phyloP scores from a whole-genome alignment of 116 monocot species.

The Phalaenopsis hybrid region DNA sequence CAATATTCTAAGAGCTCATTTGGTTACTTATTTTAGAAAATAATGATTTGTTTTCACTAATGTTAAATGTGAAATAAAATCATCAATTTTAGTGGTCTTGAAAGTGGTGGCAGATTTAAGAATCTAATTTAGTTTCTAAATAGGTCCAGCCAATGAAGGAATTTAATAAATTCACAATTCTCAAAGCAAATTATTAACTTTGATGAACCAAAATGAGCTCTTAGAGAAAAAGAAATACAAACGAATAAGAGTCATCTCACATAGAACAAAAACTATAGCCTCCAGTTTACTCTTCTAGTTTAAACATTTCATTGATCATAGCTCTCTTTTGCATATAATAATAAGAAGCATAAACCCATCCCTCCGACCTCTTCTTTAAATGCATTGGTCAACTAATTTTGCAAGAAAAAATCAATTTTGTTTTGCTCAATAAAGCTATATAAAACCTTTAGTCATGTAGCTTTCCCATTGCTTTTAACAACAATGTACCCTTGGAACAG shows the following conservation, averaged over 20 bases:
- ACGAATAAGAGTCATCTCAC: background rate
- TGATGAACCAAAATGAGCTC: too few species aligned
- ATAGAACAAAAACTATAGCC: background rate
- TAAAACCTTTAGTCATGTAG: background rate
- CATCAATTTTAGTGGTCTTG: too few species aligned
- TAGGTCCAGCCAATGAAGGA: too few species aligned
- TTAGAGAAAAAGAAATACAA: background rate
- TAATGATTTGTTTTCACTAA: too few species aligned
- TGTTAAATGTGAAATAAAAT: too few species aligned
- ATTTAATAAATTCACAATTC: too few species aligned
- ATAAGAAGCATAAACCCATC: background rate
- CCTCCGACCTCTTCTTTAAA: background rate
- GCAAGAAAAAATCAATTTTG: background rate
- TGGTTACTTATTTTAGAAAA: too few species aligned
- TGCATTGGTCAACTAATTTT: background rate
- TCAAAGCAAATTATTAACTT: too few species aligned
- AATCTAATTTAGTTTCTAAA: too few species aligned
- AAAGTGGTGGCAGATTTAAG: too few species aligned
- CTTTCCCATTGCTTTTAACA: too few species aligned
- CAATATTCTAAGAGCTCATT: too few species aligned
- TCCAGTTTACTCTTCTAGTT: background rate
- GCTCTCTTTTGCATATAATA: background rate
- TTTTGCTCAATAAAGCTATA: background rate
- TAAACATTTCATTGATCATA: background rate
- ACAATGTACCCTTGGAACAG: background rate